These are phyloP conservation scores for Penicillium goetzii DNA, from an alignment of 495 filamentous ascomycete genomes.

Conservation along the genomic window DNA sequence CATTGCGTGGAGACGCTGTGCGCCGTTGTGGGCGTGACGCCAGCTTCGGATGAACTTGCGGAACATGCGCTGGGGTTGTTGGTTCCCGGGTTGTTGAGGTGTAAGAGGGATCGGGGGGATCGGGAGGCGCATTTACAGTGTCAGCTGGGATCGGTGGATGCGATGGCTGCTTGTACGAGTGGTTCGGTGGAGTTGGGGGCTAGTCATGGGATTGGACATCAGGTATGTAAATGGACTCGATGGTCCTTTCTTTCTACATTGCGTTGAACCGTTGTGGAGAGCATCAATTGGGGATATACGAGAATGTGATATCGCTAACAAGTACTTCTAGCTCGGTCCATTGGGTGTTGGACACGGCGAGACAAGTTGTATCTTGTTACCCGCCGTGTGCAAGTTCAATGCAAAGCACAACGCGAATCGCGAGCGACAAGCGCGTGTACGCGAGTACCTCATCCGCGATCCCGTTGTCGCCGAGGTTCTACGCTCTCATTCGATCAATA, in stretches of 20 bases:
- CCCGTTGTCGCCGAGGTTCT: conserved; percentile 48
- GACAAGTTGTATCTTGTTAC: conserved; percentile 67
- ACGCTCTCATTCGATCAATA: conserved; percentile 36
- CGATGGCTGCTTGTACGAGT: conserved; percentile 54
- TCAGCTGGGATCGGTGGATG: conserved; percentile 58
- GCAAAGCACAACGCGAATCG: conserved; percentile 50
- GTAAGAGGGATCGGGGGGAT: conserved; percentile 48
- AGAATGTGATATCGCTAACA: neutral
- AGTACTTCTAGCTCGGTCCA: conserved; percentile 53
- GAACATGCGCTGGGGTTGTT: conserved; percentile 50
- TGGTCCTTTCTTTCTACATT: neutral
- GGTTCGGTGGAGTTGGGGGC: conserved; percentile 56
- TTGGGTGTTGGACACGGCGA: conserved; percentile 68
- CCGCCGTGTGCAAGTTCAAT: conserved; percentile 64
- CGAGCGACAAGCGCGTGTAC: conserved; percentile 49
- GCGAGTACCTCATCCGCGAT: conserved; percentile 54
- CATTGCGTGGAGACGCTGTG: conserved; percentile 67
- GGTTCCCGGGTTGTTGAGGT: conserved; percentile 55
- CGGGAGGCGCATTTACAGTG: conserved; percentile 53
- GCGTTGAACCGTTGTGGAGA: neutral
- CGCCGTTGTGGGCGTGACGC: conserved; percentile 41
- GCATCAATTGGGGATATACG: neutral
- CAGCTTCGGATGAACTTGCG: conserved; percentile 45
- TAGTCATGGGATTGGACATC: conserved; percentile 70
- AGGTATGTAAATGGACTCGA: too few relatives aligned